Conservation (phyloP, 2,329 filamentous ascomycete genomes). For the Alternaria rosae region DNA sequence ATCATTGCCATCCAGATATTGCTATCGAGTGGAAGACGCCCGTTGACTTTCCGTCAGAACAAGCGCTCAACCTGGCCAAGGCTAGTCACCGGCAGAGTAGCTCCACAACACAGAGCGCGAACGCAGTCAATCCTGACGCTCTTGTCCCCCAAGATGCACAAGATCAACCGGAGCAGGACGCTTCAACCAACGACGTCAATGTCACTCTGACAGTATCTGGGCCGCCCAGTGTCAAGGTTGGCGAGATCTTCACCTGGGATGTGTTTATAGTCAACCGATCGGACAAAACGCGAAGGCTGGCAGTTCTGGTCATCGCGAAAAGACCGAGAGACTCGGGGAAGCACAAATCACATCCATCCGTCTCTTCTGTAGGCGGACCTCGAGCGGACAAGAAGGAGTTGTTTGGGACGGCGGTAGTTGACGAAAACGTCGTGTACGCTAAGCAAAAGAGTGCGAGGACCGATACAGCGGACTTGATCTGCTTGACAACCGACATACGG, state of each 20-base stretch:
- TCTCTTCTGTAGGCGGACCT: slow-evolving; percentile 50
- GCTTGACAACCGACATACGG: slow-evolving; percentile 75
- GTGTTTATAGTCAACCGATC: slow-evolving; percentile 80
- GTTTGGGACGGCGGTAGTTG: slow-evolving; percentile 71
- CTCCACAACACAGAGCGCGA: slow-evolving; percentile 28
- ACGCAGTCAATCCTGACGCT: slow-evolving; percentile 37
- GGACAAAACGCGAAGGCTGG: slow-evolving; percentile 69
- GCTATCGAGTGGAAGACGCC: slow-evolving; percentile 72
- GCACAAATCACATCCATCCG: slow-evolving; percentile 53
- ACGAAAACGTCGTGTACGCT: slow-evolving; percentile 75
- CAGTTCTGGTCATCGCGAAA: slow-evolving; percentile 71
- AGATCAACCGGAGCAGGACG: slow-evolving; percentile 24
- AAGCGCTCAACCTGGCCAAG: slow-evolving; percentile 52
- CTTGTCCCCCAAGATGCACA: slow-evolving; percentile 34
- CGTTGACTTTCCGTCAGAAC: slow-evolving; percentile 68
- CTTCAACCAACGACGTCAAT: slow-evolving; percentile 63
- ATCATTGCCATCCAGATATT: slow-evolving; percentile 67
- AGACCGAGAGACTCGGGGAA: slow-evolving; percentile 61
- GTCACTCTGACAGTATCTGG: slow-evolving; percentile 78
- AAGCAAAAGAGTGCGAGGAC: slow-evolving; percentile 71
- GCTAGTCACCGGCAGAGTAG: slow-evolving; percentile 41
- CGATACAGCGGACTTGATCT: slow-evolving; percentile 73
- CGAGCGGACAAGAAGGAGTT: slow-evolving; percentile 45
- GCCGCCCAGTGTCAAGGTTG: slow-evolving; percentile 66
- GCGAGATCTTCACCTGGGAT: slow-evolving; percentile 74